Percentiles rank a stretch among this genome's conserved stretches.
phyloP scores from a whole-genome alignment of 148 eudicot genomes.

The Mesembryanthemum crystallinum region DNA sequence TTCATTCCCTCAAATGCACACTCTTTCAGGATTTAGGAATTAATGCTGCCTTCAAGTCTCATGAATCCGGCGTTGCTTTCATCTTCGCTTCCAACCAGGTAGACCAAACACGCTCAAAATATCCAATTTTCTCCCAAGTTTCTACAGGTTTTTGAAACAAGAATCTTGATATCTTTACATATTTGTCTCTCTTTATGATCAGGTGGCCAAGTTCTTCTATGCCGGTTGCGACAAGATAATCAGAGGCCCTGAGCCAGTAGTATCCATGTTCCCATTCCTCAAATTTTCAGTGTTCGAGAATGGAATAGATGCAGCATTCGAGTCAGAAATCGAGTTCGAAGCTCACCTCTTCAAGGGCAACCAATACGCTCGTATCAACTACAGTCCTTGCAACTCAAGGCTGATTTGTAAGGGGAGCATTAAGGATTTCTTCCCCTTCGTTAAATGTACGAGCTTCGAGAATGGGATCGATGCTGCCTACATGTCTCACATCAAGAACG shows the following conservation, averaged over 20 bases:
- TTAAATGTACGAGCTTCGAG: background rate
- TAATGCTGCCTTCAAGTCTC: background rate
- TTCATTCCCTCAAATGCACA: background rate
- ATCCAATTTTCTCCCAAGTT: no score
- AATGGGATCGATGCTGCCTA: background rate
- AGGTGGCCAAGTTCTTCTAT: background rate
- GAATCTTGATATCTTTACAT: no score
- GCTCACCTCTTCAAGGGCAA: background rate
- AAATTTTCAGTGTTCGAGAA: background rate
- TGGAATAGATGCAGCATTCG: background rate
- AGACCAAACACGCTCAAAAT: no score
- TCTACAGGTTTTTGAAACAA: no score
- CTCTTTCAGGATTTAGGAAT: background rate
- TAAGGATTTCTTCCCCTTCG: background rate
- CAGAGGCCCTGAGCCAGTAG: background rate
- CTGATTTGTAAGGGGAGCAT: background rate
- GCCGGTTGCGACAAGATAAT: background rate
- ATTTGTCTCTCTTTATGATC: no score
- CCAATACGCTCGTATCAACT: background rate
- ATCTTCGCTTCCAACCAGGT: background rate
- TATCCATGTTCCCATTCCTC: background rate
- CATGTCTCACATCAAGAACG: background rate
- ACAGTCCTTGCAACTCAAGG: background rate
- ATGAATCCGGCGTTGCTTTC: background rate
- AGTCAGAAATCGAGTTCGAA: background rate